These are phyloP conservation scores for Ogataea nonfermentans DNA, from an alignment of 805 yeast species.

Conservation along the genomic window DNA sequence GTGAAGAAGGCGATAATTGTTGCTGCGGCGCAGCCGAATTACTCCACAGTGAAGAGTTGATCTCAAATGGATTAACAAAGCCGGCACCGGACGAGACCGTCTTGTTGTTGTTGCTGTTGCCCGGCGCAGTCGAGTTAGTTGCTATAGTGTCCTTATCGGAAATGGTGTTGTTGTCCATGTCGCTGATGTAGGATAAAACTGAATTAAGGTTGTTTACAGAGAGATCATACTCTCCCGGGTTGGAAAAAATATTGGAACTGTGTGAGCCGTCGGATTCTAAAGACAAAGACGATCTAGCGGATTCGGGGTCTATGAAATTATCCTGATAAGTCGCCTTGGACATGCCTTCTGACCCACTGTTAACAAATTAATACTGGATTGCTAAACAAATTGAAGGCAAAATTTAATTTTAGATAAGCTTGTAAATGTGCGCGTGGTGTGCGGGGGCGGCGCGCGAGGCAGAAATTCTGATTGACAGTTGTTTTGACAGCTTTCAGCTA, in stretches of 20 bases:
- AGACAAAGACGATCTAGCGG: conserved; percentile 24
- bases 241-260: conserved; percentile 17
- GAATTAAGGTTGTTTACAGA: conserved; percentile 16
- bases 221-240: conserved; percentile 17
- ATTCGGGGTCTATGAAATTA: conserved; percentile 12
- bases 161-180: conserved; percentile 22
- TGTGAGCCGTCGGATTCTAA: conserved; percentile 19
- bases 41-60: conserved; percentile 26
- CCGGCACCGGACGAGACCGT: conserved; percentile 2
- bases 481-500: not conserved
- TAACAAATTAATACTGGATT: not conserved
- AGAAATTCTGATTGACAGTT: conserved; percentile 4
- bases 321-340: conserved; percentile 6
- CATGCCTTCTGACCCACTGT: conserved; percentile 6
- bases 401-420: conserved; percentile 12
- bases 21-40: conserved; percentile 4
- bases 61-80: conserved; percentile 27
- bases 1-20: conserved; percentile 8
- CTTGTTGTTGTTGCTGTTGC: conserved; percentile 3
- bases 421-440: conserved; percentile 12
- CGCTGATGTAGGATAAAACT: conserved; percentile 18
- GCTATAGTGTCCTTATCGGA: conserved; percentile 16
- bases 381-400: conserved; percentile 13
- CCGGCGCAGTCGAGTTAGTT: conserved; percentile 6
- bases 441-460: conserved; percentile 12